Base-by-base conservation (phyloP, 2,329 filamentous ascomycete species). In the Fusarium burgessii region DNA sequence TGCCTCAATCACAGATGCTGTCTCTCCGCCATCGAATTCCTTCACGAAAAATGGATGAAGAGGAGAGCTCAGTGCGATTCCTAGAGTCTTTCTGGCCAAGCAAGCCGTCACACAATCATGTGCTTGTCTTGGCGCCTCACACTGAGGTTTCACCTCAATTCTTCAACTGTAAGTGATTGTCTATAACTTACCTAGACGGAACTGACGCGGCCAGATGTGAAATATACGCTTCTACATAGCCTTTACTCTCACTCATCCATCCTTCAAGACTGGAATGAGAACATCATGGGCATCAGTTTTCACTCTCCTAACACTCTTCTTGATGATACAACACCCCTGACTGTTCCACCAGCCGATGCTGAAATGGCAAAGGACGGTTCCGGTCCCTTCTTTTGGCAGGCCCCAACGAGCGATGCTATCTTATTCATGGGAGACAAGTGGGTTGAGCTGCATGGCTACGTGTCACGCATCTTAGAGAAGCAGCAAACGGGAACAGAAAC, bases 31-130 rank as follows among this genome's bases (percentile, higher is more conserved):
- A 93, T 69, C 91, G 93, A 33, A 91, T 98, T 45, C 84, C 88
- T 14, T 85, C 84, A 40, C 83, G 87, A 50, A 84, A 84, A 49
- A 76, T 91, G 68, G 89, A 85, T 9, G 86, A 92, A 45, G 89
- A 92, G 70, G 91, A 95, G 73, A 91, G 91, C 60, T 90, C 93
- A 1, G 84, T 91, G 18, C 90, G 91, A 27, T 93, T 95, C 63
- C 82, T 97, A 8, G 95, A 98, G 82, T 92, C 93, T 0, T 97
- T 97, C 79, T 98, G 94, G 86, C 95, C 96, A 4, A 82, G 84
- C 6, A 84, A 89, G 62, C 84, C 89, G 8, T 78, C 80, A 4
- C 81, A 89, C 56, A 49, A 91, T 91, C 94, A 98, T 78, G 88
- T 97, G 5, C 85, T 99, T n/a, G 82, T 98, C 4, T 87, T 99